Evolutionary conservation across 129 eudicot species (phyloP).

Genomic region (Silybum marianum): DNA sequence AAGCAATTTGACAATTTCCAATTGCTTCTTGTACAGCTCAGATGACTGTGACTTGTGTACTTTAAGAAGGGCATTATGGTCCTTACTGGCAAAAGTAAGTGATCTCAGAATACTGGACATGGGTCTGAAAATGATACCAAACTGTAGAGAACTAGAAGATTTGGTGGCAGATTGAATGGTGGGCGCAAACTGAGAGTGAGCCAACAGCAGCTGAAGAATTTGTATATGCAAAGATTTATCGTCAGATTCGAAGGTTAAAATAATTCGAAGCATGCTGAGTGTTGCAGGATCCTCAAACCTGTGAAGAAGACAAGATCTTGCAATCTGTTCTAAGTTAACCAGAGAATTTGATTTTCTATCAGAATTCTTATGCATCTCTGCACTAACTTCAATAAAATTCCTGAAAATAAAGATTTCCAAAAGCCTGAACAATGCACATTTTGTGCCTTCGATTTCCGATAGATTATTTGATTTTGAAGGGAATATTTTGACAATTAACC

Average conservation of each 20-base stretch:
- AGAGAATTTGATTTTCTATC: conserved; percentile 41
- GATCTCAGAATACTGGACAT: conserved; percentile 82
- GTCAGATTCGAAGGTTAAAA: conserved; percentile 46
- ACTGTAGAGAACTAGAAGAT: conserved; percentile 42
- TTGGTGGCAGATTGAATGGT: conserved; percentile 41
- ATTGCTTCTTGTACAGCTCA: conserved; percentile 35
- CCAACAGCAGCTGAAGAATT: conserved; percentile 63
- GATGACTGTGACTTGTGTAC: conserved; percentile 25
- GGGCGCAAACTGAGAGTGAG: conserved; percentile 70
- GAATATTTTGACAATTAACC: conserved; percentile 50
- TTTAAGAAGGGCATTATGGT: conserved; percentile 17
- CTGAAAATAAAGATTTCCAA: conserved; percentile 63
- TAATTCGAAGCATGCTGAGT: conserved; percentile 50
- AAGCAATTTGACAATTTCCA: conserved; percentile 79
- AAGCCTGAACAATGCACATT: conserved; percentile 44
- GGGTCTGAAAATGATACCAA: conserved; percentile 70
- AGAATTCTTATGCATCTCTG: conserved; percentile 43
- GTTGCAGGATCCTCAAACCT: conserved; percentile 76
- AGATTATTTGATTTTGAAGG: conserved; percentile 32
- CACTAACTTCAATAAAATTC: conserved; percentile 43
- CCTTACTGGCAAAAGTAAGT: conserved; percentile 27
- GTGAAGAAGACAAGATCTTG: conserved; percentile 58
- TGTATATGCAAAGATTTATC: conserved; percentile 46
- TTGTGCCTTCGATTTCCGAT: conserved; percentile 29
- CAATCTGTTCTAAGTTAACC: conserved; percentile 61